Percentiles rank a stretch among this genome's conserved stretches.
These are phyloP conservation scores for Neurospora pannonica DNA, from an alignment of 495 filamentous ascomycete genomes.

Conservation along the genomic window DNA sequence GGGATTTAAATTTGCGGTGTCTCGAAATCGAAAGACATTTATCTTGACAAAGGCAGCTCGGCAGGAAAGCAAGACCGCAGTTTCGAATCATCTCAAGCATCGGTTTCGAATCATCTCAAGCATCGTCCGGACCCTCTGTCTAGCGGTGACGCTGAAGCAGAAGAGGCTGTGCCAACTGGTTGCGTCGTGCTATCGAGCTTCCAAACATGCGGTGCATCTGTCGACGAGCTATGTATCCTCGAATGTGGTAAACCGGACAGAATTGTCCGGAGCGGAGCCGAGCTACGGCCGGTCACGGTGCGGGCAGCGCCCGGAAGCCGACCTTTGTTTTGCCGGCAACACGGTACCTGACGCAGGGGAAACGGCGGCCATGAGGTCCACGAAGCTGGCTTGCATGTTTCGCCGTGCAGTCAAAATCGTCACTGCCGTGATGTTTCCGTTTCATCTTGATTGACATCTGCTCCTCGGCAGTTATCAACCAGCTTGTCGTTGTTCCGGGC, in stretches of 20 bases:
- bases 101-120: background rate
- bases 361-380: background rate
- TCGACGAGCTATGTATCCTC: background rate
- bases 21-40: background rate
- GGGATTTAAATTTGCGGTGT: background rate
- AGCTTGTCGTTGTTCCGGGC: background rate
- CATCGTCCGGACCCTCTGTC: background rate
- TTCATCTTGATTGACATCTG: background rate
- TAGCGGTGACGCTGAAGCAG: background rate
- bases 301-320: background rate
- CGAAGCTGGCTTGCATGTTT: background rate
- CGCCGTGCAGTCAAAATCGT: background rate
- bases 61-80: background rate
- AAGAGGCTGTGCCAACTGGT: background rate
- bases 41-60: background rate
- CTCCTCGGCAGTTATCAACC: background rate
- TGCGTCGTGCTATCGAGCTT: background rate
- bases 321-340: background rate
- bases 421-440: background rate
- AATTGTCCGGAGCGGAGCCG: background rate
- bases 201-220: background rate
- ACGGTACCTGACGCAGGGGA: background rate
- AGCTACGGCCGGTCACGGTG: background rate
- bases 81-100: background rate
- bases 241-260: background rate